These are phyloP conservation scores for Dictyostelium firmibasis DNA, from an alignment of 78 protist species.

Conservation along the genomic window DNA sequence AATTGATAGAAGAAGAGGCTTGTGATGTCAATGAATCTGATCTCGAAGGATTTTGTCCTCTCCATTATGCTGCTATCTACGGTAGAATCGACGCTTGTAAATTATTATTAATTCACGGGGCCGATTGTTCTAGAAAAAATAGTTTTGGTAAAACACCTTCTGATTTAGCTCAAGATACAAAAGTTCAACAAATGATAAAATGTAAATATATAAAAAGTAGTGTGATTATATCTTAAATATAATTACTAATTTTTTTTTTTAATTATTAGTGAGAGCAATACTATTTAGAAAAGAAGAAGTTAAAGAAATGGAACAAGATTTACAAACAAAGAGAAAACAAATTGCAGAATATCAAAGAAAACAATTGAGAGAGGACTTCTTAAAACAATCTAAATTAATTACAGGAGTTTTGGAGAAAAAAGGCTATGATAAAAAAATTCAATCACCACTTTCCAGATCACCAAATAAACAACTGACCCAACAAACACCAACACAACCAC, in stretches of 20 bases:
- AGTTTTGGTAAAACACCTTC: constrained; percentile 78
- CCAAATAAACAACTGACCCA: background rate
- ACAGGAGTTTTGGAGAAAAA: constrained; percentile 25
- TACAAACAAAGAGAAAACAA: constrained; percentile 35
- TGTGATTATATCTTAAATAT: too few relatives aligned
- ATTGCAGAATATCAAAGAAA: constrained; percentile 65
- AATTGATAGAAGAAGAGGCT: constrained; percentile 69
- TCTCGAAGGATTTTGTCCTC: constrained; percentile 76
- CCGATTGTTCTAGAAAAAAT: constrained; percentile 62
- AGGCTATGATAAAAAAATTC: constrained; percentile 5
- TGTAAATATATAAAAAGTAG: background rate
- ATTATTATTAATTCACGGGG: constrained; percentile 56
- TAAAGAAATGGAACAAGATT: constrained; percentile 76
- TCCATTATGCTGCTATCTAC: constrained; percentile 76
- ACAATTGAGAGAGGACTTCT: constrained; percentile 47
- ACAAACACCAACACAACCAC: background rate
- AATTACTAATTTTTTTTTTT: too few relatives aligned
- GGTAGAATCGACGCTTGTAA: constrained; percentile 77
- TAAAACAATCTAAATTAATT: constrained; percentile 22
- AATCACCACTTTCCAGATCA: background rate
- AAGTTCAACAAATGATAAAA: constrained; percentile 79
- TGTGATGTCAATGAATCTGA: constrained; percentile 78
- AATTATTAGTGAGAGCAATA: constrained; percentile 49
- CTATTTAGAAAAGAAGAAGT: constrained; percentile 73
- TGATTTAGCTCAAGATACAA: constrained; percentile 72